Percentiles rank a stretch among this genome's conserved stretches.
These are phyloP conservation scores for Paracoccidioides brasiliensis DNA, from an alignment of 2,329 filamentous ascomycete species.

Conservation along the genomic window DNA sequence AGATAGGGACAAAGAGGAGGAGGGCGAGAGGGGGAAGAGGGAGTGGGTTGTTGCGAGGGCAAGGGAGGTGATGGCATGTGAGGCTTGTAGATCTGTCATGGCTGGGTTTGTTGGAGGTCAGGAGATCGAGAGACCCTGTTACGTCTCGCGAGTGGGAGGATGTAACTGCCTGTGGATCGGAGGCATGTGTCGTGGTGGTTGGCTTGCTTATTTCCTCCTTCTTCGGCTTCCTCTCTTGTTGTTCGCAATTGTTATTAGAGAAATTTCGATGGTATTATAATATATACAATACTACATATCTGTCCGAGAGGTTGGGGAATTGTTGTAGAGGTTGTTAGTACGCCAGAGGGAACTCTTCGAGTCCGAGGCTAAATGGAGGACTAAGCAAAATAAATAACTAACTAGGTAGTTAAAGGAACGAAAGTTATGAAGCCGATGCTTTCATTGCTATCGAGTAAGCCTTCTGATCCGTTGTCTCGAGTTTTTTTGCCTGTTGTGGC, in stretches of 20 bases:
- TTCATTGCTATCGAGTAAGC: too few species aligned
- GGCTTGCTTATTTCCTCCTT: background rate
- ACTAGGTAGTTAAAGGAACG: too few species aligned
- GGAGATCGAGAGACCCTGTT: background rate
- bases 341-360: too few species aligned
- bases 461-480: too few species aligned
- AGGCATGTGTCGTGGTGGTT: background rate
- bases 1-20: background rate
- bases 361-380: too few species aligned
- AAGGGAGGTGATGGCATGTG: constrained; percentile 10
- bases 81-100: background rate
- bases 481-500: background rate
- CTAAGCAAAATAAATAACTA: too few species aligned
- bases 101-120: background rate
- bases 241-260: background rate
- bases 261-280: background rate
- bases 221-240: background rate
- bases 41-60: constrained; percentile 6
- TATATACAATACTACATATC: too few species aligned
- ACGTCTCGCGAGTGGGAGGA: background rate
- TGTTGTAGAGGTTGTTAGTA: too few species aligned
- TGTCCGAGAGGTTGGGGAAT: too few species aligned
- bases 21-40: background rate
- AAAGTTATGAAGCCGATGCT: too few species aligned
- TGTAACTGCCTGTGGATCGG: background rate